Base-by-base conservation (phyloP, 129 eudicot genomes). In the Saposhnikovia divaricata region DNA sequence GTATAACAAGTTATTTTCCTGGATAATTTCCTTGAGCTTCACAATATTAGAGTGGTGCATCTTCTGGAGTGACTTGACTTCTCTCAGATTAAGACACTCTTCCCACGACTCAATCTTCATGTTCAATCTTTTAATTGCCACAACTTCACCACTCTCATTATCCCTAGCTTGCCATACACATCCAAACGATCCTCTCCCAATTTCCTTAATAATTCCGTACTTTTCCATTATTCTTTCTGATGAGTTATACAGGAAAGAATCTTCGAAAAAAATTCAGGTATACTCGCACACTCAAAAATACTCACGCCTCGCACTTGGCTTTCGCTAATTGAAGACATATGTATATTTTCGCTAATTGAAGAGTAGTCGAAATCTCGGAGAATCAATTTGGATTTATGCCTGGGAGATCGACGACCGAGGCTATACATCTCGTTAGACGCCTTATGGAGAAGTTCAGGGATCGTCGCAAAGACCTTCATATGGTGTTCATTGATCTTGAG, bases 101-200 rank as follows among this genome's bases (percentile, higher is more conserved):
- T 96, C 98, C 99, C 99, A 96, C 13, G 99, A 90, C 84, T 88
- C 89, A 77, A 92, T 88, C 72, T 90, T 89, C 79, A 81, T 90
- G 93, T 96, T 96, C 96, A 96, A 90, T 87, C 89, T 92, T 79
- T 96, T 96, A 8, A 96, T 85, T 14, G 99, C 99, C 79, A 96
- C 98, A 84, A 95, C 93, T 90, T 95, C 98, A 82, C 97, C 96
- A 74, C 86, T 90, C 84, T 95, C 93, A 86, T 89, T 95, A 82
- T 85, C 86, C 80, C 89, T 84, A 15, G 97, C 98, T 77, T 96
- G 87, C 94, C 93, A 95, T 23, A 95, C 98, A 86, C 86, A 92
- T 81, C 98, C 98, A 87, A 95, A 95, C 10, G 97, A 83, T 84
- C 98, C 98, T 82, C 87, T 89, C 73, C 98, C 98, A 87, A 95